Percentiles rank a stretch among this genome's conserved stretches.
Evolutionary conservation across 1,284 basidiomycete genomes (phyloP).

Genomic region (Trichosporon sp.): DNA sequence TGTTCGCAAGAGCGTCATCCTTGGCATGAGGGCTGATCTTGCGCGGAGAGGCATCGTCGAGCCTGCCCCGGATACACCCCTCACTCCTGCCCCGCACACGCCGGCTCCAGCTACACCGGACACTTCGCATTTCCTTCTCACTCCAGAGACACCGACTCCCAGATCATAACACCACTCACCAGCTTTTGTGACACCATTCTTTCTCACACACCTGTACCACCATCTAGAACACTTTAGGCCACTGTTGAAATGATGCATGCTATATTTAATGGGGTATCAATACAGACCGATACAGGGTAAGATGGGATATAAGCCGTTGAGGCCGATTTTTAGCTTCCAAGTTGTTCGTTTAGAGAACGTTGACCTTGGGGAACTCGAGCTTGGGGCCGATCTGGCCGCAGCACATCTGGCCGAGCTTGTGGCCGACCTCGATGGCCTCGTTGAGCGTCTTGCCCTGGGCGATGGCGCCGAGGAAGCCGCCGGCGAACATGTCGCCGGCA

Average conservation of each 20-base stretch:
- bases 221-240: neutral
- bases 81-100: neutral
- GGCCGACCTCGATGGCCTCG: constrained; percentile 71
- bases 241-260: constrained; percentile 25
- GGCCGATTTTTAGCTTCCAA: constrained; percentile 2
- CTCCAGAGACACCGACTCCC: neutral
- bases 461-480: constrained; percentile 85
- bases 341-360: constrained; percentile 31
- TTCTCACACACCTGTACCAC: neutral
- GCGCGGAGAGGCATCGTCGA: constrained; percentile 14
- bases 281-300: neutral
- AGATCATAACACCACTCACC: neutral
- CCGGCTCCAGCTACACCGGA: neutral
- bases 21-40: constrained; percentile 28
- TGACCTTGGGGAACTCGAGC: constrained; percentile 39
- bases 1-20: constrained; percentile 28
- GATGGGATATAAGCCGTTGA: constrained; percentile 12
- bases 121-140: neutral
- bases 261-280: constrained; percentile 7
- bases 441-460: constrained; percentile 74
- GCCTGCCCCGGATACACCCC: constrained; percentile 5
- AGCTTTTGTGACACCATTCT: too few relatives aligned
- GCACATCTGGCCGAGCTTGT: constrained; percentile 84
- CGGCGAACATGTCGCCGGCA: constrained; percentile 99
- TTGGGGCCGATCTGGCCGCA: constrained; percentile 65